These are phyloP conservation scores for Tolypocladium tropicale DNA, from an alignment of 2,329 filamentous ascomycete species.

Conservation along the genomic window DNA sequence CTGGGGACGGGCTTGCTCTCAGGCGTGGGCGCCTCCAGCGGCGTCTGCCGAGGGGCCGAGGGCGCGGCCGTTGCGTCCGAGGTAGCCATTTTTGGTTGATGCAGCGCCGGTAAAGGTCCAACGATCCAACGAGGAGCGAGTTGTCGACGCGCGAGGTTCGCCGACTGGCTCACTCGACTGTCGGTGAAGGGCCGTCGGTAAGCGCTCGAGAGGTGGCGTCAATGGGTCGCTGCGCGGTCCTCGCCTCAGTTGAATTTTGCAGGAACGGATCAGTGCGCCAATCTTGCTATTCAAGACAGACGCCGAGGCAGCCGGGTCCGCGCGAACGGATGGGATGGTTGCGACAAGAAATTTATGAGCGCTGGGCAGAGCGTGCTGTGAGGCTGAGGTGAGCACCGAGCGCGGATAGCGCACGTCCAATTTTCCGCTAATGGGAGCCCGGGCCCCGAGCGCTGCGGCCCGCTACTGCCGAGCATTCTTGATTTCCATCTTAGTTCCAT, in stretches of 20 bases:
- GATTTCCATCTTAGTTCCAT: too few species aligned
- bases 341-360: background rate
- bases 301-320: background rate
- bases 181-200: background rate
- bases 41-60: constrained; percentile 32
- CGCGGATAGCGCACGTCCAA: background rate
- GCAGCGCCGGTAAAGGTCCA: background rate
- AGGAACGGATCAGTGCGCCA: background rate
- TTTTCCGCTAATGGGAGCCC: background rate
- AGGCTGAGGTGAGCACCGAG: background rate
- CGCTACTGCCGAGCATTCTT: background rate
- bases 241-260: background rate
- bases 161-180: background rate
- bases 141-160: too few species aligned
- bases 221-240: background rate
- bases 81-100: background rate
- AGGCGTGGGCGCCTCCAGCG: constrained; percentile 47
- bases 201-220: background rate
- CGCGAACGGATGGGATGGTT: background rate
- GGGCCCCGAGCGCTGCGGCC: background rate
- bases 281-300: background rate
- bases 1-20: constrained; percentile 45
- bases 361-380: background rate
- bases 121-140: too few species aligned
- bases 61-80: background rate